Evolutionary conservation across 352 stramenopile genomes (phyloP).

Genomic region (Phytophthora brassicae): DNA sequence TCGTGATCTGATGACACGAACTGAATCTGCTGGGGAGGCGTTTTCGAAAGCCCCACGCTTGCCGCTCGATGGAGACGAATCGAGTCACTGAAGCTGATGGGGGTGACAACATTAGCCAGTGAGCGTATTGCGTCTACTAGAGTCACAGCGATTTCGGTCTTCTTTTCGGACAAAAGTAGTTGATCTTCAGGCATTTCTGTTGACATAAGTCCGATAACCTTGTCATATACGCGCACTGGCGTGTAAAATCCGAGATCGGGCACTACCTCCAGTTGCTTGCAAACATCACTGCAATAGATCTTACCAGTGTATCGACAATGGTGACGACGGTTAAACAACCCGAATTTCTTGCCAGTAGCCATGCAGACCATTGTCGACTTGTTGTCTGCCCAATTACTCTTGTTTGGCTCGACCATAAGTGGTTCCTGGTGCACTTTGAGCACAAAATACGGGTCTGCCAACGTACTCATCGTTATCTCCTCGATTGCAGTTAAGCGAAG

Average conservation of each 20-base stretch:
- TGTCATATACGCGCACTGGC: slow-evolving; percentile 78
- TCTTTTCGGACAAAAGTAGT: slow-evolving; percentile 80
- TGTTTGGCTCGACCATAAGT: slow-evolving; percentile 64
- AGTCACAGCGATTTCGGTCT: slow-evolving; percentile 86
- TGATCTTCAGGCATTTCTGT: slow-evolving; percentile 85
- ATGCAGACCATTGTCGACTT: slow-evolving; percentile 85
- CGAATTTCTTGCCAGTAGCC: slow-evolving; percentile 86
- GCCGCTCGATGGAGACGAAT: slow-evolving; percentile 57
- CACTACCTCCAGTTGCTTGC: slow-evolving; percentile 75
- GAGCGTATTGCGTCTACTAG: slow-evolving; percentile 76
- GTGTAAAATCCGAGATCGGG: slow-evolving; percentile 82
- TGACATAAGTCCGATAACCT: slow-evolving; percentile 77
- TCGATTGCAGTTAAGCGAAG: slow-evolving; percentile 63
- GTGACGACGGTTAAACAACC: slow-evolving; percentile 84
- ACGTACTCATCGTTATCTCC: slow-evolving; percentile 78
- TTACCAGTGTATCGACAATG: slow-evolving; percentile 87
- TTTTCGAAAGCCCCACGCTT: slow-evolving; percentile 48
- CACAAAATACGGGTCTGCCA: slow-evolving; percentile 82
- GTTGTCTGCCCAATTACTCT: slow-evolving; percentile 85
- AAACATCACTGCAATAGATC: slow-evolving; percentile 86
- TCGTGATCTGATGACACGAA: slow-evolving; percentile 53
- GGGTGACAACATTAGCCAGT: slow-evolving; percentile 49
- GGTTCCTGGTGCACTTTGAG: slow-evolving; percentile 61
- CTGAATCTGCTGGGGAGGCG: slow-evolving; percentile 63
- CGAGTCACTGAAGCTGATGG: slow-evolving; percentile 74